Evolutionary conservation across 2,329 filamentous ascomycete genomes (phyloP).

Genomic region (Stagonosporopsis chrysanthemi): DNA sequence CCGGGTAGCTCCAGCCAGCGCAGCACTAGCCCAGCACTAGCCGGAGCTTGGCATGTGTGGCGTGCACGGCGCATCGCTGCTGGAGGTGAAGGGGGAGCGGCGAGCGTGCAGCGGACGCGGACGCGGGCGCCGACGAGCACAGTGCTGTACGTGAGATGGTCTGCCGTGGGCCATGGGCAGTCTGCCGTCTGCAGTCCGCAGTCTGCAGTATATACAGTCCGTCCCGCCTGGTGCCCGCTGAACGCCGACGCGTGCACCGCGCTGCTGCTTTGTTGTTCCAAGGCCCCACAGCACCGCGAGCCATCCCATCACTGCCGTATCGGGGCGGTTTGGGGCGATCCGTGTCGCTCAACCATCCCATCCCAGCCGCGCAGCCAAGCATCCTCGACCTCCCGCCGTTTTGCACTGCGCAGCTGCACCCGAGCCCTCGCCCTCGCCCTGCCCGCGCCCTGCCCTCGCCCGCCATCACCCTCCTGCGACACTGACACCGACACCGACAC

Average conservation of each 20-base stretch:
- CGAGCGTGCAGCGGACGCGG: not conserved
- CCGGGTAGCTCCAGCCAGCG: constrained; percentile 9
- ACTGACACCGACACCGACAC: no score
- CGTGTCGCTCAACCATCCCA: constrained; percentile 20
- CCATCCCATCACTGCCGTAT: constrained; percentile 17
- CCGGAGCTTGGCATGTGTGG: constrained; percentile 1
- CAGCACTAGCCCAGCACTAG: not conserved
- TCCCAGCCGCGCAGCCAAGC: constrained; percentile 19
- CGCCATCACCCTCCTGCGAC: not conserved
- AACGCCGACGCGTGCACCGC: not conserved
- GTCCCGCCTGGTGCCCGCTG: no score
- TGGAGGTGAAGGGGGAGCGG: not conserved
- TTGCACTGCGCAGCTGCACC: constrained; percentile 1
- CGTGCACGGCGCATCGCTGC: not conserved
- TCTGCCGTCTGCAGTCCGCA: no score
- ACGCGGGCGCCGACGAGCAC: no score
- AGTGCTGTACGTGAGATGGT: no score
- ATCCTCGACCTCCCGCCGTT: constrained; percentile 10
- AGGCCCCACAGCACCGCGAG: constrained; percentile 2
- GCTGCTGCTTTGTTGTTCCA: not conserved
- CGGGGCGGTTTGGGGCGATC: constrained; percentile 18
- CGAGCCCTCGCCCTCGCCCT: not conserved
- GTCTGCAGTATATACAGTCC: no score
- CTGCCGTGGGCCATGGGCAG: no score
- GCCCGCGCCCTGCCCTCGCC: not conserved